Conservation (phyloP, 2,329 filamentous ascomycete species). For the Plenodomus tracheiphilus region DNA sequence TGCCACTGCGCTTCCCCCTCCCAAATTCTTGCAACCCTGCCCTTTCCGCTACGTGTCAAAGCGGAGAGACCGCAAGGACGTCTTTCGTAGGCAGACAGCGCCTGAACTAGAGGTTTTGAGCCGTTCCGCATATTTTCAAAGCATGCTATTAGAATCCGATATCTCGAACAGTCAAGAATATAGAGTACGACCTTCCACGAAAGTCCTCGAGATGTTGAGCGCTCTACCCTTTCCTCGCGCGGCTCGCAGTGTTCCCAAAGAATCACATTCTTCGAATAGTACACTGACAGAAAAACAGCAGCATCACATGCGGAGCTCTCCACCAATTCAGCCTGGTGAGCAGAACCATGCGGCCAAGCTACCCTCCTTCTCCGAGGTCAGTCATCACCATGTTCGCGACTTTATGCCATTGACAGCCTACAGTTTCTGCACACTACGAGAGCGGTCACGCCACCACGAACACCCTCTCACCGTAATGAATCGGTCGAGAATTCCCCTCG, state of each 20-base stretch:
- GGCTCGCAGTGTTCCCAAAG: conserved; percentile 60
- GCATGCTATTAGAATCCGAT: too few relatives aligned
- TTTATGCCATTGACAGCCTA: conserved; percentile 6
- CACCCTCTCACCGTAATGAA: conserved; percentile 31
- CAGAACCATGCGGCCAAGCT: conserved; percentile 27
- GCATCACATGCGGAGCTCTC: conserved; percentile 35
- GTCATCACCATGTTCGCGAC: background rate
- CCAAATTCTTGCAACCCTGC: background rate
- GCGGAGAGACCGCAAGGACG: background rate
- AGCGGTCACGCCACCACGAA: conserved; percentile 40
- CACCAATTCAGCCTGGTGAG: conserved; percentile 39
- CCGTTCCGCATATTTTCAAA: too few relatives aligned
- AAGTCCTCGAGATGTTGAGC: too few relatives aligned
- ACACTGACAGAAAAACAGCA: conserved; percentile 27
- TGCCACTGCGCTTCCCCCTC: background rate
- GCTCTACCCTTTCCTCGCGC: conserved; percentile 67
- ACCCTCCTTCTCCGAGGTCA: conserved; percentile 38
- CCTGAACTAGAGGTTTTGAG: too few relatives aligned
- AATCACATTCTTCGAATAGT: conserved; percentile 3
- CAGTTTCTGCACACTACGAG: conserved; percentile 33
- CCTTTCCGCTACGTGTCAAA: background rate
- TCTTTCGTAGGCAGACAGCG: background rate
- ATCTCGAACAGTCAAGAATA: too few relatives aligned
- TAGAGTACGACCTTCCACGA: too few relatives aligned
- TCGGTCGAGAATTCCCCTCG: conserved; percentile 35